These are phyloP conservation scores for Ustilago xerochloae DNA, from an alignment of 1,284 basidiomycete genomes.

Conservation along the genomic window DNA sequence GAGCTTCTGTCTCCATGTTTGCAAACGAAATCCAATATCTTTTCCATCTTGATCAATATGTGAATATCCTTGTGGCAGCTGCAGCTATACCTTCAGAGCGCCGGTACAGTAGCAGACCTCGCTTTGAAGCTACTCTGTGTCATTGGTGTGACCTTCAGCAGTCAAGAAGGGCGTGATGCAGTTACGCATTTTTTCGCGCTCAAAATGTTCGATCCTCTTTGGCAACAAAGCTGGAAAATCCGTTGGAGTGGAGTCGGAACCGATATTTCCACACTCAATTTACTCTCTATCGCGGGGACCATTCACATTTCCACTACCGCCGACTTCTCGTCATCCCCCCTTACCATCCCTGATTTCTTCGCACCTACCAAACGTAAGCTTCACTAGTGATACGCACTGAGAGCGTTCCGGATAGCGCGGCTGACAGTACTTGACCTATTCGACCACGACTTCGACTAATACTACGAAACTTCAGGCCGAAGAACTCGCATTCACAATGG, in stretches of 20 bases:
- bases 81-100: background rate
- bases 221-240: background rate
- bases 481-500: constrained; percentile 16
- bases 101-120: no score
- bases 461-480: background rate
- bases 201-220: background rate
- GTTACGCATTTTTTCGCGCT: no score
- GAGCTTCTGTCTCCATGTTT: background rate
- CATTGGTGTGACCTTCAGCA: no score
- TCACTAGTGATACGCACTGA: no score
- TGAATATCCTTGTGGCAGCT: background rate
- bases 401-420: no score
- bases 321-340: no score
- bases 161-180: no score
- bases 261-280: background rate
- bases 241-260: background rate
- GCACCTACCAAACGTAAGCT: background rate
- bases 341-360: no score
- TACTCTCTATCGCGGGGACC: background rate
- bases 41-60: background rate
- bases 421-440: no score
- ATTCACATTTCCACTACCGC: background rate
- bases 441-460: no score
- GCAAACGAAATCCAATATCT: background rate
- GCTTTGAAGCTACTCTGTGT: no score